phyloP scores from a whole-genome alignment of 352 stramenopile species.

The Phytophthora hybrid region DNA sequence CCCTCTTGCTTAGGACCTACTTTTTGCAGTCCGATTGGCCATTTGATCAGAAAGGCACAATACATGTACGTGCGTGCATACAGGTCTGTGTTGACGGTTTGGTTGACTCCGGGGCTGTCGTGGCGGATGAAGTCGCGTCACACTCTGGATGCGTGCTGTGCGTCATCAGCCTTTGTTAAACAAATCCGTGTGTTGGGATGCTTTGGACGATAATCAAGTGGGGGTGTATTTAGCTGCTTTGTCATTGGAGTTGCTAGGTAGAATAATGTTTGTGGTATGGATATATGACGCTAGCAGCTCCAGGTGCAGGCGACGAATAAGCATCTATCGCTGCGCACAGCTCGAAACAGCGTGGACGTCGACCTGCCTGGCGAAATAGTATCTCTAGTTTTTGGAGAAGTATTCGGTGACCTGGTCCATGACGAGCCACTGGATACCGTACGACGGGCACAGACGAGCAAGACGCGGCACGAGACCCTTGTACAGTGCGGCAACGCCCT shows the following conservation, averaged over 20 bases:
- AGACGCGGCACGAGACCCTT: constrained; percentile 97
- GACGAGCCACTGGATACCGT: constrained; percentile 90
- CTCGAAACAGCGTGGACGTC: background rate
- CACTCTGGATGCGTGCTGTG: no score
- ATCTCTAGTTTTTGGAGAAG: constrained; percentile 64
- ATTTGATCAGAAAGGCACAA: no score
- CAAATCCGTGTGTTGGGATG: background rate
- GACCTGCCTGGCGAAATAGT: background rate
- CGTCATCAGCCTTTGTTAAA: background rate
- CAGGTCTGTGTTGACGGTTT: background rate
- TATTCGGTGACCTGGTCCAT: constrained; percentile 86
- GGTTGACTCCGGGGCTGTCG: background rate
- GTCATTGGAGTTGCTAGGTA: constrained; percentile 17
- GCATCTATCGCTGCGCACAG: constrained; percentile 32
- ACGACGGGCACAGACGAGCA: constrained; percentile 89
- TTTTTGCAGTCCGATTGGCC: no score
- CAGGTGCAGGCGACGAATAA: constrained; percentile 21
- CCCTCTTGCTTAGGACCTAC: no score
- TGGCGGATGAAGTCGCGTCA: no score
- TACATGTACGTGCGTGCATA: background rate
- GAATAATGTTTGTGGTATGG: constrained; percentile 32
- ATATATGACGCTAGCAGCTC: constrained; percentile 13
- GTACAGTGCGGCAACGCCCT: constrained; percentile 95
- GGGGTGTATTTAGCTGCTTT: constrained; percentile 28
- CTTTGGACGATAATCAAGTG: constrained; percentile 12